Percentiles rank a stretch among this genome's conserved stretches.
phyloP scores from a whole-genome alignment of 768 basidiomycete species.

The Pholiota molesta region DNA sequence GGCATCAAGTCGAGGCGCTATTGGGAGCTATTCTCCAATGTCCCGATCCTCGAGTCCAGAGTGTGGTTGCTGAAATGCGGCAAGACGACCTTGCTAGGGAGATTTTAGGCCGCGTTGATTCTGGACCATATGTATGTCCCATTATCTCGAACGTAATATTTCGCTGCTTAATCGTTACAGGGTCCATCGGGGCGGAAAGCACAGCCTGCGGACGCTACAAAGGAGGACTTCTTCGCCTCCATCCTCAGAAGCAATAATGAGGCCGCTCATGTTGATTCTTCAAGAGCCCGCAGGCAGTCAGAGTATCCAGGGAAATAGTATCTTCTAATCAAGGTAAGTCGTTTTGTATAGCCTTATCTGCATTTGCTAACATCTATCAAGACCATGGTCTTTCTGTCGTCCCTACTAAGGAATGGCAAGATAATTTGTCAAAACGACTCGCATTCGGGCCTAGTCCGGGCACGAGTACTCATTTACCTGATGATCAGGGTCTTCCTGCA shows the following conservation, averaged over 20 bases:
- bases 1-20: slow-evolving; percentile 93
- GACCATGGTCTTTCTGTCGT: slow-evolving; percentile 62
- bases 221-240: slow-evolving; percentile 80
- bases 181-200: slow-evolving; percentile 69
- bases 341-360: slow-evolving; percentile 1
- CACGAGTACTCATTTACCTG: slow-evolving; percentile 24
- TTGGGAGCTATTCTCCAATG: slow-evolving; percentile 81
- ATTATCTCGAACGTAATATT: slow-evolving; percentile 9
- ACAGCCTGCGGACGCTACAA: slow-evolving; percentile 64
- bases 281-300: slow-evolving; percentile 71
- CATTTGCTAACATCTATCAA: slow-evolving; percentile 25
- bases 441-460: slow-evolving; percentile 32
- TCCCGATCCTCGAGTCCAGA: slow-evolving; percentile 64
- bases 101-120: slow-evolving; percentile 75
- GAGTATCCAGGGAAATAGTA: slow-evolving; percentile 79
- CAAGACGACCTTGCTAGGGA: slow-evolving; percentile 78
- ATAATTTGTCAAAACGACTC: slow-evolving; percentile 62
- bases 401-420: slow-evolving; percentile 81
- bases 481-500: slow-evolving; percentile 36
- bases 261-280: slow-evolving; percentile 50
- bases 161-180: slow-evolving; percentile 35
- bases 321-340: slow-evolving; percentile 64
- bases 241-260: slow-evolving; percentile 65
- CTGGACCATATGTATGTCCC: slow-evolving; percentile 72
- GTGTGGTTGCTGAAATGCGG: slow-evolving; percentile 61